Evolutionary conservation across 768 basidiomycete genomes (phyloP).

Genomic region (Naganishia randhawae): DNA sequence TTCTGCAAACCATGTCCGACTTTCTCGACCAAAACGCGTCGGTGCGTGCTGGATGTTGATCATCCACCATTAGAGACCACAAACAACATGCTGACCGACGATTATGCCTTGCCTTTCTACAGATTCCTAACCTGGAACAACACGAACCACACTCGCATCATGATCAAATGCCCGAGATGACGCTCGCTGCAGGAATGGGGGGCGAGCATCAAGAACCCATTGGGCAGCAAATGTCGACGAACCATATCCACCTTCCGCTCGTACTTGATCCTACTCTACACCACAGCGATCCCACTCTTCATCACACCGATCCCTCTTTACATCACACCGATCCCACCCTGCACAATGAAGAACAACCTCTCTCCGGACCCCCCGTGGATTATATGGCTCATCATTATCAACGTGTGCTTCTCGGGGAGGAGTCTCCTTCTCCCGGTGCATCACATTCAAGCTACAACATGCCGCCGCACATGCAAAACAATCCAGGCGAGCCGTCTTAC

Average conservation of each 20-base stretch:
- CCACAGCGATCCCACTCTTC: not conserved
- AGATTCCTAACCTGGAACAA: not conserved
- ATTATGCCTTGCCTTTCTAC: not conserved
- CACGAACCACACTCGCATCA: conserved; percentile 10
- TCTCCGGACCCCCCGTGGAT: not conserved
- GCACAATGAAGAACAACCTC: no score
- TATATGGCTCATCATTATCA: not conserved
- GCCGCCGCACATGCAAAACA: not conserved
- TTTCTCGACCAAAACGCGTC: conserved; percentile 1
- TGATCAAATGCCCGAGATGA: conserved; percentile 22
- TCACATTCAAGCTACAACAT: not conserved
- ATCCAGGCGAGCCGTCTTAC: not conserved
- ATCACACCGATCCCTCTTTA: not conserved
- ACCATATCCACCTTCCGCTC: not conserved
- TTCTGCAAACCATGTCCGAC: not conserved
- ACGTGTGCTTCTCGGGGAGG: not conserved
- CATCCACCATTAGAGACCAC: no score
- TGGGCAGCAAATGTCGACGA: not conserved
- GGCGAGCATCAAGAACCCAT: conserved; percentile 4
- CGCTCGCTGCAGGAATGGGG: conserved; percentile 17
- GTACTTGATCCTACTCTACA: conserved; percentile 17
- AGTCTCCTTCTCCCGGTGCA: not conserved
- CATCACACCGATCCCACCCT: no score
- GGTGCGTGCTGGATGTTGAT: not conserved
- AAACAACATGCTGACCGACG: not conserved